Conservation (phyloP, 257 asterid genomes). For the Fraxinus anomala region DNA sequence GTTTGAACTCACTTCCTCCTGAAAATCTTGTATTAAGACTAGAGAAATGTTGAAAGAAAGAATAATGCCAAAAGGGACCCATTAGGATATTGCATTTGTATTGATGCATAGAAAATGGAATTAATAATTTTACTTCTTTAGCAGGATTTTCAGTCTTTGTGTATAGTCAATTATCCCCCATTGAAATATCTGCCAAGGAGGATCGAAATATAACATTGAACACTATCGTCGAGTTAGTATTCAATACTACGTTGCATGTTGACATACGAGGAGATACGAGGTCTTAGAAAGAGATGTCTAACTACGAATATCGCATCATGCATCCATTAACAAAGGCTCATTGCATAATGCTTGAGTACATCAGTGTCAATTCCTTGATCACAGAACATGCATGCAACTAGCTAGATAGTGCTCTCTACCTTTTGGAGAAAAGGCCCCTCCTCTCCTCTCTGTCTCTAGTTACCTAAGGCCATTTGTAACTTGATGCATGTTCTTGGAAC, state of each 20-base stretch:
- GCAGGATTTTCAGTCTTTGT: neutral
- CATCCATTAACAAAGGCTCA: constrained; percentile 33
- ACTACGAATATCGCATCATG: neutral
- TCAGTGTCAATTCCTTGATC: constrained; percentile 27
- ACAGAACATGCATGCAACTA: constrained; percentile 32
- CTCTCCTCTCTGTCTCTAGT: neutral
- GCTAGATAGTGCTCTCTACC: constrained; percentile 22
- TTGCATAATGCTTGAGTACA: constrained; percentile 21
- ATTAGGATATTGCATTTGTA: constrained; percentile 14
- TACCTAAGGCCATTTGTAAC: constrained; percentile 7
- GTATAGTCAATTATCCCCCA: neutral
- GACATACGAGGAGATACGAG: neutral
- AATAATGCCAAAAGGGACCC: neutral
- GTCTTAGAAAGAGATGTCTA: neutral
- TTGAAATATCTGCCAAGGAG: neutral
- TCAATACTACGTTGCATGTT: neutral
- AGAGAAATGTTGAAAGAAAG: neutral
- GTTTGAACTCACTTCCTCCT: neutral
- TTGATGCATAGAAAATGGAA: constrained; percentile 25
- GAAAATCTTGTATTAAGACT: constrained; percentile 1
- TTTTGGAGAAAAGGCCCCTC: constrained; percentile 22
- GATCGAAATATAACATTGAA: neutral
- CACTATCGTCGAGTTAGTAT: neutral
- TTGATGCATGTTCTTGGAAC: constrained; percentile 31
- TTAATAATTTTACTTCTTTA: constrained; percentile 14